These are phyloP conservation scores for Mimosa bimucronata DNA, from an alignment of 306 rosid genomes.

Conservation along the genomic window DNA sequence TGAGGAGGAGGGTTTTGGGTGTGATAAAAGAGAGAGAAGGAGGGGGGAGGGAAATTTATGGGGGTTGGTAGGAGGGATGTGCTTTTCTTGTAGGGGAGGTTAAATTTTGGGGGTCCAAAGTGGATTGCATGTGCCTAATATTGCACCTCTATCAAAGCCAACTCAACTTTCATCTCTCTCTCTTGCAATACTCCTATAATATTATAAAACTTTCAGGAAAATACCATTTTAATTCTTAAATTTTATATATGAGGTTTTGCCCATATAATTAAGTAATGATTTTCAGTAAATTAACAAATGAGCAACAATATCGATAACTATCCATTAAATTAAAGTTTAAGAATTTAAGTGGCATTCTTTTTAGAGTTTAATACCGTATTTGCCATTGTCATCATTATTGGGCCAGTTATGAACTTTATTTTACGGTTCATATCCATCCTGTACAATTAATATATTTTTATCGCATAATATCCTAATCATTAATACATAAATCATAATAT, in stretches of 20 bases:
- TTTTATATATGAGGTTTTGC: too few relatives aligned
- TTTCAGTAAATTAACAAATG: too few relatives aligned
- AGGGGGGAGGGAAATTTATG: slow-evolving; percentile 59
- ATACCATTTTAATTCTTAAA: too few relatives aligned
- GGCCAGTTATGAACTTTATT: slow-evolving; percentile 40
- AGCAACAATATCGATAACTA: too few relatives aligned
- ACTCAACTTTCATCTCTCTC: slow-evolving; percentile 66
- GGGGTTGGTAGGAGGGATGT: slow-evolving; percentile 53
- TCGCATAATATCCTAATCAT: background rate
- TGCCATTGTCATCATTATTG: slow-evolving; percentile 58
- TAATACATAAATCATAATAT: too few relatives aligned
- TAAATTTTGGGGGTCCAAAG: slow-evolving; percentile 81
- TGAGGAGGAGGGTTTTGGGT: slow-evolving; percentile 25
- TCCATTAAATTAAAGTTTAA: too few relatives aligned
- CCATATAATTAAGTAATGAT: too few relatives aligned
- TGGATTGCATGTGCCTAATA: slow-evolving; percentile 97
- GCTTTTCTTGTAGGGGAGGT: slow-evolving; percentile 98
- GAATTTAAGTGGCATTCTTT: too few relatives aligned
- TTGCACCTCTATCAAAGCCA: slow-evolving; percentile 85
- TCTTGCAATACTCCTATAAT: too few relatives aligned
- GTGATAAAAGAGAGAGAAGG: slow-evolving; percentile 31
- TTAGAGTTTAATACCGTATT: too few relatives aligned
- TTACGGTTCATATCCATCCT: background rate
- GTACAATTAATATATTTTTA: background rate
- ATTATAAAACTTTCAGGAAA: too few relatives aligned